These are phyloP conservation scores for Cercophora sp. DNA, from an alignment of 495 filamentous ascomycete species.

Conservation along the genomic window DNA sequence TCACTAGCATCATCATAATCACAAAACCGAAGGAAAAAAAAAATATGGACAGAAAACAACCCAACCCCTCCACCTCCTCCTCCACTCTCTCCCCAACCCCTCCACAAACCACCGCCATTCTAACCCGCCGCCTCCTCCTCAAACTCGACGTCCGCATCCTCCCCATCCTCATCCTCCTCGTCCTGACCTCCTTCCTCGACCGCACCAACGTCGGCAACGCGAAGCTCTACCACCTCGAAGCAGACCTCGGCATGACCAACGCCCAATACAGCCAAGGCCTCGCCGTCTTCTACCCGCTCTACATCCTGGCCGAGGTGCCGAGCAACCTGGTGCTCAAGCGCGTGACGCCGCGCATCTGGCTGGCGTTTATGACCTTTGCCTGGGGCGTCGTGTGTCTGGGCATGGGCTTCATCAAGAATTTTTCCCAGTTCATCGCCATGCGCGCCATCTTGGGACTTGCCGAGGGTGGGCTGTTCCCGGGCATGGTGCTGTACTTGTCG, in stretches of 20 bases:
- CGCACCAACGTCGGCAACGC: conserved; percentile 80
- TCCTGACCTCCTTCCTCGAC: conserved; percentile 62
- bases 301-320: conserved; percentile 64
- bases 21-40: no score
- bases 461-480: conserved; percentile 48
- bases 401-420: conserved; percentile 75
- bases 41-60: no score
- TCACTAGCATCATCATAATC: no score
- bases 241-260: conserved; percentile 58
- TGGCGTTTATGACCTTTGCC: conserved; percentile 49
- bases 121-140: no score
- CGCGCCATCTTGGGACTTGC: conserved; percentile 69
- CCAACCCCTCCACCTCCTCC: no score
- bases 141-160: no score
- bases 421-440: conserved; percentile 66
- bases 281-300: conserved; percentile 54
- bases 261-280: conserved; percentile 64
- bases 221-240: conserved; percentile 64
- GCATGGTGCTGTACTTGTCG: conserved; percentile 47
- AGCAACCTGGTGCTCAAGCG: conserved; percentile 83
- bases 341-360: conserved; percentile 56
- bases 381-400: conserved; percentile 56
- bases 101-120: no score
- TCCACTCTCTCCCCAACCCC: no score
- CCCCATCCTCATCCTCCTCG: conserved; percentile 18